Base-by-base conservation (phyloP, 2,329 filamentous ascomycete species). In the Verticillium isaacii region DNA sequence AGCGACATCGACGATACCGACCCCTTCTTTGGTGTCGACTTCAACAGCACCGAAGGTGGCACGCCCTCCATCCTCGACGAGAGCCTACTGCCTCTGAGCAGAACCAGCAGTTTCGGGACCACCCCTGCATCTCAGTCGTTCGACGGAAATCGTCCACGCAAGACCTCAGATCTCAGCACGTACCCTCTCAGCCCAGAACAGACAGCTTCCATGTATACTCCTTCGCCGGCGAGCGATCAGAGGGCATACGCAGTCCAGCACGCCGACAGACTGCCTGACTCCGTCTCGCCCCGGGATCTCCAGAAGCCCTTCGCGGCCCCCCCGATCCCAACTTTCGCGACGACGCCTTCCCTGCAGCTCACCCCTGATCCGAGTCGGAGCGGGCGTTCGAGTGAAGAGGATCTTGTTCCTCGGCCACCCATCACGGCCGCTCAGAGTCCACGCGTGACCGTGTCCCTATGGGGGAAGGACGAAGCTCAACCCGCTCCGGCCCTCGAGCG, bases 381-480 rank as follows among this genome's bases (percentile, higher is more conserved):
- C 65, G 78, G 77, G 57, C 76, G 74, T 60, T 82, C 83, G 4
- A 83, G 81, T 63, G 82, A 84, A 68, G 82, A 83, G 68, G 77
- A 76, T 52, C 67, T 78, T 39, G 76, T 72, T 4, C 74, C 77
- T 2, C 71, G 72, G 55, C 68, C 74, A 9, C 67, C 75, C 58
- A 68, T 73, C 60, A 83, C 82, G 78, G 70, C 25, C 6, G 54
- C 73, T 23, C 79, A 77, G 63, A 86, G 84, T 67, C 84, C 84
- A 7, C 78, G 78, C 32, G 81, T 87, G 23, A 85, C 80, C 6
- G 81, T 86, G 57, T 86, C 84, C 1, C 74, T 83, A 64, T 86
- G 82, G 81, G 82, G 79, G 56, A 77, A 75, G 63, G 81, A 72
- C 52, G 69, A 69, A 39, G 70, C 61, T 55, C 63, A 68, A 25